phyloP scores from a whole-genome alignment of 306 rosid genomes.

The Sesbania bispinosa region DNA sequence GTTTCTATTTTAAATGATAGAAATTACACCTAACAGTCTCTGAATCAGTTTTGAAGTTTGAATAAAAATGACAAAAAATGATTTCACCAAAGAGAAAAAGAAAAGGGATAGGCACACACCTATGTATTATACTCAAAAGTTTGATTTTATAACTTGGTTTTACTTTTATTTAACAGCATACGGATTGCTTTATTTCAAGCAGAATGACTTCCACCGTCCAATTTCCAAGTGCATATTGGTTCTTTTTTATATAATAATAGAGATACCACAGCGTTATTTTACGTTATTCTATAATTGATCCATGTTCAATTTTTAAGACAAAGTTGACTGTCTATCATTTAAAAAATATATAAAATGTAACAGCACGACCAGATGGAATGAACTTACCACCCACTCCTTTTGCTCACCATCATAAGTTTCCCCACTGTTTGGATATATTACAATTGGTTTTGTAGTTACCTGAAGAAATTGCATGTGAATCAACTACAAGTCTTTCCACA shows the following conservation, averaged over 20 bases:
- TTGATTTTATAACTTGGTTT: neutral
- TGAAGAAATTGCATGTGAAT: conserved; percentile 28
- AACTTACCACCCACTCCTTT: conserved; percentile 56
- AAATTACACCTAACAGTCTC: neutral
- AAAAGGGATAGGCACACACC: neutral
- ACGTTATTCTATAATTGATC: neutral
- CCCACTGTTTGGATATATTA: conserved; percentile 61
- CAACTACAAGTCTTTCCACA: neutral
- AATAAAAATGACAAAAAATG: neutral
- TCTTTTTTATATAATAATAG: neutral
- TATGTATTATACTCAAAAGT: neutral
- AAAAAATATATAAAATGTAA: conserved; percentile 7
- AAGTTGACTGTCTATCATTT: neutral
- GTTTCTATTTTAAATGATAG: no score
- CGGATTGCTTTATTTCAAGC: conserved; percentile 15
- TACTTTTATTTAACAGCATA: conserved; percentile 18
- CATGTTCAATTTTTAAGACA: conserved; percentile 10
- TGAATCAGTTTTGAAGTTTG: neutral
- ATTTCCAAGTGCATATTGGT: neutral
- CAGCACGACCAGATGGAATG: conserved; percentile 11
- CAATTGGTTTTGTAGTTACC: conserved; percentile 52
- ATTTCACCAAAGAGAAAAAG: neutral
- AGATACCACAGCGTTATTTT: neutral
- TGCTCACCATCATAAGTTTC: conserved; percentile 45
- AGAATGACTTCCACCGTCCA: neutral